Conservation (phyloP, 176 grass and related monocot genomes). For the Oryza brachyantha region DNA sequence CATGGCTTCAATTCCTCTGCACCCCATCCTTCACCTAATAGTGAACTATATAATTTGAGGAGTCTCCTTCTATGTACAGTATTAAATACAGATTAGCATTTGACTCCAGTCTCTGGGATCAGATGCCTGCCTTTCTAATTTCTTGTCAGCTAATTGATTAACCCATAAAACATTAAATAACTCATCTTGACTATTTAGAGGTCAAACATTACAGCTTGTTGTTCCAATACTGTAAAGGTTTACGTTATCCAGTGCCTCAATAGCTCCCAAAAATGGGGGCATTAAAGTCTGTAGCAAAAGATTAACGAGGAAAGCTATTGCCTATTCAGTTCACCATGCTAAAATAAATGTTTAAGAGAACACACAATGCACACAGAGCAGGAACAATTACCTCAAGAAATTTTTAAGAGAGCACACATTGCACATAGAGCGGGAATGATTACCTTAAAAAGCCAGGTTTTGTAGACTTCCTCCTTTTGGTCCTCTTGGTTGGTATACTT, state of each 20-base stretch:
- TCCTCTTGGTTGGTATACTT: not conserved
- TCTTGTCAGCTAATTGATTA: not conserved
- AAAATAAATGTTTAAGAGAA: not conserved
- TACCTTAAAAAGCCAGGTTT: constrained; percentile 26
- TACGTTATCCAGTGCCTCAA: not conserved
- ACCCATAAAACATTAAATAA: not conserved
- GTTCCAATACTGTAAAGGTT: not conserved
- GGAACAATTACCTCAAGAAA: too few relatives aligned
- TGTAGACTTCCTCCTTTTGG: not conserved
- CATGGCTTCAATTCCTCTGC: not conserved
- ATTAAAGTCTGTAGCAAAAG: not conserved
- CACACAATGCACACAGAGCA: not conserved
- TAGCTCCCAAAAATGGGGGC: not conserved
- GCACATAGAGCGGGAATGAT: too few relatives aligned
- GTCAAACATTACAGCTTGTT: not conserved
- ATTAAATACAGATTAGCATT: not conserved
- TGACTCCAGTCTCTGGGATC: not conserved
- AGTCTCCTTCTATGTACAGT: not conserved
- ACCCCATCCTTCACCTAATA: not conserved
- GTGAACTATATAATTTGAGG: not conserved
- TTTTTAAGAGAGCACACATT: too few relatives aligned
- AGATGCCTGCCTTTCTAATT: not conserved
- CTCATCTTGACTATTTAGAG: not conserved
- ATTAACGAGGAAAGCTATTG: not conserved
- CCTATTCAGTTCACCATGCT: not conserved